Base-by-base conservation (phyloP, 768 basidiomycete genomes). In the Suillus discolor region DNA sequence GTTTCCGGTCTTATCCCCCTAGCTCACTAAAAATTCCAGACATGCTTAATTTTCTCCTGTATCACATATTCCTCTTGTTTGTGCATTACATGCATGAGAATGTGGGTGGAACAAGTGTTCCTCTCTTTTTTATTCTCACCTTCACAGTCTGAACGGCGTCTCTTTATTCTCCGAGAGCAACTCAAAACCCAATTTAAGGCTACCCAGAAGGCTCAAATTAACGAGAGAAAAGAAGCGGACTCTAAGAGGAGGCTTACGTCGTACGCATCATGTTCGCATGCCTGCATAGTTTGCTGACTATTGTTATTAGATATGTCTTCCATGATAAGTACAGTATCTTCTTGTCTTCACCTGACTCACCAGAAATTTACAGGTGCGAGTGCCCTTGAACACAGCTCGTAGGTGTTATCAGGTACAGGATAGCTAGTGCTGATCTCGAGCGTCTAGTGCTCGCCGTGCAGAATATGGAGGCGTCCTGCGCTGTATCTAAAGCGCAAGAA, bases 401-500 rank as follows among this genome's bases (percentile, higher is more conserved):
- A 66, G 51, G 74, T 73, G 49, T 57, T 36, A 41, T 54, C n/a
- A n/a, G 31, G 45, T 31, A 16, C 45, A 57, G 47, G 45, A 23
- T 72, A 31, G 63, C 38, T 57, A 38, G 39, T 54, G 20, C 60
- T 55, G 39, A 57, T 66, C n/a, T n/a, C 61, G 13, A 38, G 54
- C 55, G 31, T 36, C 12, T 61, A 81, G 79, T 96, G 16, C 81
- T 97, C 59, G 94, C 96, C 1, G 91, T 96, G 20, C 96, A 97
- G 79, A 97, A 98, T 72, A 89, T 97, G 85, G 89, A 92, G 67
- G 93, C 92, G 1, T 87, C 87, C 1, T 87, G 90, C 9, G 84
- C 86, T 1, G 85, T 97, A 54, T 83, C 85, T 2, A 88, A 86
- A 68, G 87, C 89, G 44, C 90, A 95, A 71, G 89, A 91, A 67